phyloP scores from a whole-genome alignment of 2,329 filamentous ascomycete genomes.

The Trichoderma afroharzianum region DNA sequence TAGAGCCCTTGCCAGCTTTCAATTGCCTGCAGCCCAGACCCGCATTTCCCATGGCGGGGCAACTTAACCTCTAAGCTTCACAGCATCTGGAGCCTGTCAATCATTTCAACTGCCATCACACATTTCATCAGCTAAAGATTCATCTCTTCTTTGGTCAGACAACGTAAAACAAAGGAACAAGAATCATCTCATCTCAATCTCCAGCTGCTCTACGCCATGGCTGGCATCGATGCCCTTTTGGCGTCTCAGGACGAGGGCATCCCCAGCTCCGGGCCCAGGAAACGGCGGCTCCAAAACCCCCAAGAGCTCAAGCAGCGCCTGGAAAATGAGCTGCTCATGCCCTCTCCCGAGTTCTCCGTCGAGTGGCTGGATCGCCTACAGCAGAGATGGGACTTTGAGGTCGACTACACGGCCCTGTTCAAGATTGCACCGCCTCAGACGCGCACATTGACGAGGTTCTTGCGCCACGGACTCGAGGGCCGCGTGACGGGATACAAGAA shows the following conservation, averaged over 20 bases:
- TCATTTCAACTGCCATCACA: not conserved
- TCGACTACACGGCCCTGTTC: constrained; percentile 81
- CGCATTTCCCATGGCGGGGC: constrained; percentile 18
- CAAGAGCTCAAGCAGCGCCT: constrained; percentile 67
- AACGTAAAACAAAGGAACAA: not conserved
- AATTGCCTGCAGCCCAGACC: constrained; percentile 5
- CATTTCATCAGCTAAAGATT: constrained; percentile 16
- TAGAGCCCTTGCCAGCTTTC: not conserved
- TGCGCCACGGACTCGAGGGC: constrained; percentile 85
- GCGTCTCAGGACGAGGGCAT: constrained; percentile 25
- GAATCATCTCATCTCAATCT: not conserved
- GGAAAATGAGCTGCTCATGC: constrained; percentile 73
- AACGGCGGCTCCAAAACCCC: constrained; percentile 40
- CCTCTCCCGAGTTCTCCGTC: constrained; percentile 72
- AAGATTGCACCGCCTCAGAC: constrained; percentile 86
- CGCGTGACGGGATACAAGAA: constrained; percentile 91
- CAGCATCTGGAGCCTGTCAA: not conserved
- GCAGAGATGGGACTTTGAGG: constrained; percentile 79
- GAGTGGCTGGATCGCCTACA: constrained; percentile 89
- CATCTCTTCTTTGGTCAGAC: not conserved
- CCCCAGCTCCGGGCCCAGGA: constrained; percentile 10
- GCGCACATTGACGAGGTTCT: constrained; percentile 90
- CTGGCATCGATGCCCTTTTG: constrained; percentile 36
- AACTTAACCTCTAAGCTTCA: not conserved
- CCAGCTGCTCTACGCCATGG: constrained; percentile 22